Percentiles rank a stretch among this genome's conserved stretches.
Conservation (phyloP, 1,284 basidiomycete species). For the Phaffia rhodozyma region DNA sequence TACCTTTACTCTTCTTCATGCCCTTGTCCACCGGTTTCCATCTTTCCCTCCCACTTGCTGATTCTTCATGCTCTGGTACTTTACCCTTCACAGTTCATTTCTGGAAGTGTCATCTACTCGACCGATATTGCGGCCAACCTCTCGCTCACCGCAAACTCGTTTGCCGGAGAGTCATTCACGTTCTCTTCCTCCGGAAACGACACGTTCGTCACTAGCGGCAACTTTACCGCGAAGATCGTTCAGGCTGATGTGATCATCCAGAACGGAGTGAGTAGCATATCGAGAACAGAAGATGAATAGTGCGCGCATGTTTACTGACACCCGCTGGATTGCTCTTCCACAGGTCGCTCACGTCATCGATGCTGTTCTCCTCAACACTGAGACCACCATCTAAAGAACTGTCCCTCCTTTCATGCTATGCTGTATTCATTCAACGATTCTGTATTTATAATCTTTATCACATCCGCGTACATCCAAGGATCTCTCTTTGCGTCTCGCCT, state of each 20-base stretch:
- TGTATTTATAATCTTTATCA: too few species aligned
- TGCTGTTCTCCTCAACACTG: conserved; percentile 47
- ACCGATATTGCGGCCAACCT: conserved; percentile 38
- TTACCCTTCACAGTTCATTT: conserved; percentile 44
- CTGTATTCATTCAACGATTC: conserved; percentile 14
- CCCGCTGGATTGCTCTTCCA: background rate
- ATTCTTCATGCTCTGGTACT: conserved; percentile 10
- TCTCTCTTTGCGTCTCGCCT: too few species aligned
- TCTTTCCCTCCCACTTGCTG: conserved; percentile 22
- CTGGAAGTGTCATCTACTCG: conserved; percentile 57
- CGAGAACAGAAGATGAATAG: conserved; percentile 18
- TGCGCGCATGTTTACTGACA: too few species aligned
- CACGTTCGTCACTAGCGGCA: conserved; percentile 46
- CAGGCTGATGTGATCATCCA: conserved; percentile 50
- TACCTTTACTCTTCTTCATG: too few species aligned
- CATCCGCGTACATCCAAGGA: too few species aligned
- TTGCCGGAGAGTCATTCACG: conserved; percentile 47
- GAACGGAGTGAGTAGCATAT: conserved; percentile 58
- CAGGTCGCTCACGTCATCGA: conserved; percentile 41
- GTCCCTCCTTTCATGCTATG: conserved; percentile 44
- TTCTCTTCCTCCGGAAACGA: conserved; percentile 52
- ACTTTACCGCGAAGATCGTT: conserved; percentile 47
- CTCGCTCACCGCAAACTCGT: conserved; percentile 39
- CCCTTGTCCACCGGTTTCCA: too few species aligned
- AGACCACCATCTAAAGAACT: conserved; percentile 43